phyloP scores from a whole-genome alignment of 2,329 filamentous ascomycete species.

The Calcarisporium arbuscula region DNA sequence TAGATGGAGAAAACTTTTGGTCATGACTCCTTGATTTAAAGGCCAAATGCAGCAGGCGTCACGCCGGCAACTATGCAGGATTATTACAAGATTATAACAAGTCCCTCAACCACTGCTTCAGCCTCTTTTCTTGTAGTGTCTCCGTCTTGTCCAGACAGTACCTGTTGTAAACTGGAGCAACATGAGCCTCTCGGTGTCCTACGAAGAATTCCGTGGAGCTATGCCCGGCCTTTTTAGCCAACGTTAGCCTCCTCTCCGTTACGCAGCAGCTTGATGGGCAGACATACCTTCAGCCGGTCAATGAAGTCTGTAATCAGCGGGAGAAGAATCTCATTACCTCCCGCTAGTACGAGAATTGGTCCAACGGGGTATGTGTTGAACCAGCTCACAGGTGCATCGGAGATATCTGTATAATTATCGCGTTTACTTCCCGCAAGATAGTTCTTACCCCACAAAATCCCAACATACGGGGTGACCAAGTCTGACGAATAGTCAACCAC shows the following conservation, averaged over 20 bases:
- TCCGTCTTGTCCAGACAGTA: conserved; percentile 13
- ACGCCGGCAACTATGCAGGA: no score
- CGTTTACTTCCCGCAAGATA: conserved; percentile 9
- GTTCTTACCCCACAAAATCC: conserved; percentile 7
- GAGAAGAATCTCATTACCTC: conserved; percentile 14
- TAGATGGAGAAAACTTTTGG: no score
- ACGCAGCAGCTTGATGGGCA: neutral
- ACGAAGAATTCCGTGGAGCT: conserved; percentile 14
- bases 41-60: no score
- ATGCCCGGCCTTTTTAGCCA: conserved; percentile 8
- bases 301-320: conserved; percentile 12
- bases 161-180: conserved; percentile 15
- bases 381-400: conserved; percentile 13
- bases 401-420: conserved; percentile 14
- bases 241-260: neutral
- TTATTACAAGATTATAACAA: no score
- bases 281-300: conserved; percentile 12
- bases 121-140: conserved; percentile 14
- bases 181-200: conserved; percentile 13
- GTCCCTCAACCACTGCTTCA: conserved; percentile 15
- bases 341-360: conserved; percentile 12
- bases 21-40: no score
- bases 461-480: conserved; percentile 10
- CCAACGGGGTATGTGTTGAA: conserved; percentile 12
- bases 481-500: conserved; percentile 13